A percentile compares a stretch with the other conserved stretches of the same genome.
phyloP scores from a whole-genome alignment of 2,329 filamentous ascomycete species.

The Ilyonectria destructans region DNA sequence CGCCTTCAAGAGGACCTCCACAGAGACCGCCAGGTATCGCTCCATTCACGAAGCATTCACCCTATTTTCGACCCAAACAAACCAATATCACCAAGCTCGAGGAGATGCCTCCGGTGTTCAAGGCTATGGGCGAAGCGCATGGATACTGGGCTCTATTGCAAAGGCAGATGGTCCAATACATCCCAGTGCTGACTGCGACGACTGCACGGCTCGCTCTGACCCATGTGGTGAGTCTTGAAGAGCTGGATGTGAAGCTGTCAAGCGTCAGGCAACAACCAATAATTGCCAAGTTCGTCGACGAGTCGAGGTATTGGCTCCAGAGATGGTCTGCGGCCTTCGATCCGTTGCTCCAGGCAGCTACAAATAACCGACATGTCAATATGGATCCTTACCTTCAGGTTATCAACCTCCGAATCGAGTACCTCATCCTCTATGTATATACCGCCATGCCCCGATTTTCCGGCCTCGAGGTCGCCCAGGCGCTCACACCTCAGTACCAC shows the following conservation, averaged over 20 bases:
- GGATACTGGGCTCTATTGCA: constrained; percentile 59
- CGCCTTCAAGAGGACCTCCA: constrained; percentile 36
- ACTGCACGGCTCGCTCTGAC: constrained; percentile 53
- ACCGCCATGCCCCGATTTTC: constrained; percentile 58
- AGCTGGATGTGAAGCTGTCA: constrained; percentile 52
- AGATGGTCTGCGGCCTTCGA: constrained; percentile 59
- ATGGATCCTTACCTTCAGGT: constrained; percentile 53
- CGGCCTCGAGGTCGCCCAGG: constrained; percentile 54
- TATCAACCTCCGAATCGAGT: constrained; percentile 61
- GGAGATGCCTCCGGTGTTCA: constrained; percentile 54
- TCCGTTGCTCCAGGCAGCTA: constrained; percentile 52
- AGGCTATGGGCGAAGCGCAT: constrained; percentile 54
- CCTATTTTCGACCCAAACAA: constrained; percentile 55
- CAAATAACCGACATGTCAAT: constrained; percentile 45
- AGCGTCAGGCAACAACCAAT: constrained; percentile 51
- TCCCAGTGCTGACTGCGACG: constrained; percentile 54
- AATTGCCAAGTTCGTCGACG: constrained; percentile 54
- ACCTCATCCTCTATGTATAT: constrained; percentile 60
- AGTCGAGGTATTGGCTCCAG: constrained; percentile 58
- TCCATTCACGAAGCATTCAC: constrained; percentile 57
- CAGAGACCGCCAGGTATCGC: constrained; percentile 53
- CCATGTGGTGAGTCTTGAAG: constrained; percentile 44
- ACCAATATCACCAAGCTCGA: constrained; percentile 52
- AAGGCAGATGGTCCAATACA: constrained; percentile 55
- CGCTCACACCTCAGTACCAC: constrained; percentile 60